Evolutionary conservation across 164 flowering plant genomes (phyloP), one percentile per base, ranked within the genome.

Genomic region (Paratinospora sagittata): DNA sequence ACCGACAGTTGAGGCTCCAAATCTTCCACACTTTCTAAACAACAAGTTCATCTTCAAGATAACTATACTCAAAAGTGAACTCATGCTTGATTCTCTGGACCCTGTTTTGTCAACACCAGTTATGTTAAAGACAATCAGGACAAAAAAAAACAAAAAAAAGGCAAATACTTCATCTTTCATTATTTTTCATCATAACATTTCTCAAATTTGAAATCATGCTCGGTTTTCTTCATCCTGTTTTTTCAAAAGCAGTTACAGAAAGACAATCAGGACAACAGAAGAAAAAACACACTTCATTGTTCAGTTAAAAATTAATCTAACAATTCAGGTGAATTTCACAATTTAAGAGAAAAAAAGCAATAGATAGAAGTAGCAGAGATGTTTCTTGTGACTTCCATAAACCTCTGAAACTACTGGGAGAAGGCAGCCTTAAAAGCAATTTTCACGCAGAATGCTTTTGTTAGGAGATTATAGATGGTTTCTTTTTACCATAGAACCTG

Each of bases 11-110:
- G 70, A 17, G 55, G 63, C 34, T n/a, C 30, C 26, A 33, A 24
- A 62, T 39, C 57, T 60, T 63, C 75, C 66, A 68, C 72, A 70
- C 23, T 65, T 45, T 75, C 81, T 86, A 91, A 30, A 85, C 83
- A 19, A 85, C 79, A 14, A 95, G 91, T 62, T 96, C 99, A 71
- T 96, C 99, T 83, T 96, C 98, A 64, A 96, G 95, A 71, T 79
- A 90, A 79, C 85, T 87, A 73, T 96, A 96, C 83, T 92, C 96
- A 36, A 96, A 93, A 37, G 88, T 89, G 83, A 96, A 96, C 66
- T 91, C 98, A 0, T 85, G 84, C 80, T 96, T 96, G 80, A 96
- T 89, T 73, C 98, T 84, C 74, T 96, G 99, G 83, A 96, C 89
- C 99, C 99, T 96, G 86, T 27, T 60, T 3, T 43, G 62, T 6